Base-by-base conservation (phyloP, 139 green algal genomes). In the Picochlorum sp. region DNA sequence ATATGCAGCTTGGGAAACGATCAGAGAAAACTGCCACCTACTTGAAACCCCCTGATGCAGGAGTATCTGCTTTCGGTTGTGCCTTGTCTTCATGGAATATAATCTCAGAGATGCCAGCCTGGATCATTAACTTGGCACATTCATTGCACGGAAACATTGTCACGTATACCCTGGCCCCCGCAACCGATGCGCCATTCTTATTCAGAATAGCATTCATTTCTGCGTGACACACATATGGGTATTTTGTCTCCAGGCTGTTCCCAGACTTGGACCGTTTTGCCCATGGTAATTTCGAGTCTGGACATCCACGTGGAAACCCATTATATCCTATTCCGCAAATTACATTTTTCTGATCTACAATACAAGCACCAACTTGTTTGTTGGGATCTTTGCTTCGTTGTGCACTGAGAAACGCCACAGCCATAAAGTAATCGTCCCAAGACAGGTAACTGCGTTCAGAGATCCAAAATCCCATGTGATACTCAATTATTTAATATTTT, bases 341-440 rank as follows among this genome's bases (percentile, higher is more conserved):
- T 49, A 99, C 78, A 14, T 95, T 83, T 28, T 93, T 76, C 7
- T 60, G 26, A 57, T 80, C 74, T 4, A 95, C 88, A 4, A 96
- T 94, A 47, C 82, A 89, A 0, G 87, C 85, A 1, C 87, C 87
- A 1, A 95, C 87, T 85, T 98, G 93, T 70, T 95, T 95, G 71
- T 91, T 90, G 4, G 93, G 93, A 57, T 99, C 93, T 59, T 99
- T 99, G 7, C 78, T 93, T 0, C 93, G 70, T 74, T 95, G 76
- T 3, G 90, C 84, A 24, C 74, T 89, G 8, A 99, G 74, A 50
- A 97, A 96, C 0, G 93, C 93, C 20, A 99, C 60, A 1, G 87
- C 77, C 91, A 99, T 99, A 74, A 99, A 99, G 83, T 99, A 99
- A 50, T 99, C 93, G 52, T 99, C 93, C 89, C 91, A 97, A 5